These are phyloP conservation scores for Ilex asprella DNA, from an alignment of 257 asterid species.

Conservation along the genomic window DNA sequence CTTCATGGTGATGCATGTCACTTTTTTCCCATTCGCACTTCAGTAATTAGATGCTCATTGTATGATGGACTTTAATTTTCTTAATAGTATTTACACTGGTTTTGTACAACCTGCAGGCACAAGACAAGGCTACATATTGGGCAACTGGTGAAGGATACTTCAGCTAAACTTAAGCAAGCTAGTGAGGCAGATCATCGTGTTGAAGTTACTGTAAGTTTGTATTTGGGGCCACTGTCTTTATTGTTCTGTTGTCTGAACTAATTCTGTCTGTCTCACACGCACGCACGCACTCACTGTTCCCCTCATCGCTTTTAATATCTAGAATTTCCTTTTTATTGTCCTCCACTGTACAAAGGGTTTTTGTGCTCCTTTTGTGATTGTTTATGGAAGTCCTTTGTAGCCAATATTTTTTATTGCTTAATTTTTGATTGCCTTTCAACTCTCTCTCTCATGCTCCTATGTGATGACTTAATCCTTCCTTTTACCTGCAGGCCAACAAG, in stretches of 20 bases:
- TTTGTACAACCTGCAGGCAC: constrained; percentile 42
- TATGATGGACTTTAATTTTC: neutral
- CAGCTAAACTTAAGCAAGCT: constrained; percentile 80
- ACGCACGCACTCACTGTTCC: too few species aligned
- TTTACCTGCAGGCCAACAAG: constrained; percentile 64
- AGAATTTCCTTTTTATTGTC: too few species aligned
- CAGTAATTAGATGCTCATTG: constrained; percentile 2
- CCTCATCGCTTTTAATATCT: too few species aligned
- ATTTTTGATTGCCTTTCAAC: neutral
- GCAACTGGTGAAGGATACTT: constrained; percentile 78
- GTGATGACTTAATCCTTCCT: constrained; percentile 1
- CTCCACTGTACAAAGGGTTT: neutral
- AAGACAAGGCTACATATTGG: constrained; percentile 83
- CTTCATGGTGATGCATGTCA: too few species aligned
- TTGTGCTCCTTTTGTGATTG: neutral
- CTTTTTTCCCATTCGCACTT: neutral
- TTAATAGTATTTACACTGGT: constrained; percentile 12
- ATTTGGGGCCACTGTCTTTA: neutral
- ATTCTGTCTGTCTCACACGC: too few species aligned
- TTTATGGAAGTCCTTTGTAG: neutral
- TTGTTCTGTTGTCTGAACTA: neutral
- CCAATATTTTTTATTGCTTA: neutral
- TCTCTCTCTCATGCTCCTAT: neutral
- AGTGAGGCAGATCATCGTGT: constrained; percentile 64
- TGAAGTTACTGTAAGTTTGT: constrained; percentile 59